Conservation (phyloP, 805 yeast genomes). For the Sporopachydermia quercuum region DNA sequence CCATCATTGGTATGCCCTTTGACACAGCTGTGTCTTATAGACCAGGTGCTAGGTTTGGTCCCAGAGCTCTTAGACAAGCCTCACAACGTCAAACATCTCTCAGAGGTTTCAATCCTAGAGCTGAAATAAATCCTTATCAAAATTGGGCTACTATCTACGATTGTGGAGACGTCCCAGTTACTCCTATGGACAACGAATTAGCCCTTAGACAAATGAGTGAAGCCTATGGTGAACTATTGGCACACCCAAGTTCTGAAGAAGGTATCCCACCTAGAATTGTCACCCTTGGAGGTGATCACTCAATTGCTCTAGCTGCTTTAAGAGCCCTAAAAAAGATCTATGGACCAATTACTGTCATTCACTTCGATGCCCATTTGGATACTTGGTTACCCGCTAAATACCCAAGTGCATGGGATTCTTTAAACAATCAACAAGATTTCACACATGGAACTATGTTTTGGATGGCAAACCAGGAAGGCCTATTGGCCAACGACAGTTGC, state of each 20-base stretch:
- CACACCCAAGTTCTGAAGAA: slow-evolving; percentile 15
- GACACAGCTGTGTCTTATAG: slow-evolving; percentile 72
- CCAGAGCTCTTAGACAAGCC: slow-evolving; percentile 49
- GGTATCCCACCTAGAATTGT: slow-evolving; percentile 41
- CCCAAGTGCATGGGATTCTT: slow-evolving; percentile 47
- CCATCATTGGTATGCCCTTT: slow-evolving; percentile 65
- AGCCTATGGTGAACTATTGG: slow-evolving; percentile 39
- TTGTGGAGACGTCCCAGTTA: slow-evolving; percentile 56
- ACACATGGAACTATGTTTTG: slow-evolving; percentile 83
- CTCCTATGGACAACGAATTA: slow-evolving; percentile 51
- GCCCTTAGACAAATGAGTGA: slow-evolving; percentile 49
- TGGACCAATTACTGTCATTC: slow-evolving; percentile 60
- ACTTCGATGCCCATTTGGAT: slow-evolving; percentile 77
- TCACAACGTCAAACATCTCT: slow-evolving; percentile 55
- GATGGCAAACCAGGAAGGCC: slow-evolving; percentile 62
- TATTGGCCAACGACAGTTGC: slow-evolving; percentile 37
- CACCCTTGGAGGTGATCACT: slow-evolving; percentile 76
- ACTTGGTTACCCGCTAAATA: slow-evolving; percentile 67
- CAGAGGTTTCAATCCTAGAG: slow-evolving; percentile 59
- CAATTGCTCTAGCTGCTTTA: slow-evolving; percentile 57
- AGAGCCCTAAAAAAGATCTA: slow-evolving; percentile 45
- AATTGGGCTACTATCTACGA: slow-evolving; percentile 40
- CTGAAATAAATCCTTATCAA: slow-evolving; percentile 44
- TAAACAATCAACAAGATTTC: slow-evolving; percentile 34
- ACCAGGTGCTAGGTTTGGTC: slow-evolving; percentile 78